Evolutionary conservation across 257 asterid genomes (phyloP).

Genomic region (Penstemon barbatus): DNA sequence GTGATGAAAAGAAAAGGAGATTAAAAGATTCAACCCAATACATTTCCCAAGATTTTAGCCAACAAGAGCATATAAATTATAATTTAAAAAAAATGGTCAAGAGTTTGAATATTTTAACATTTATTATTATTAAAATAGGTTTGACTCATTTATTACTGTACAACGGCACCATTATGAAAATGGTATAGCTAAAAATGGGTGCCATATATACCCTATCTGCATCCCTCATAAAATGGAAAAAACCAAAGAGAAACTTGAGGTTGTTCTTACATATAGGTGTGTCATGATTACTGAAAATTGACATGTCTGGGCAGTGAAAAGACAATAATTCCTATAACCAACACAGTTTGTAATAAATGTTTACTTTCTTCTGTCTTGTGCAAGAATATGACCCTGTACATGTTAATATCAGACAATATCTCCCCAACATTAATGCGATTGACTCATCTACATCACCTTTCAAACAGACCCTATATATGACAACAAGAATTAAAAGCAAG

Average conservation of each 20-base stretch:
- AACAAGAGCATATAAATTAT: no score
- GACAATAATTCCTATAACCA: conserved; percentile 53
- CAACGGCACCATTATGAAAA: conserved; percentile 17
- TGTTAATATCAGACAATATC: conserved; percentile 13
- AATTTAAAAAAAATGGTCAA: no score
- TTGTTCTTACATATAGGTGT: conserved; percentile 17
- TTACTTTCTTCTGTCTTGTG: conserved; percentile 28
- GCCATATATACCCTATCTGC: not conserved
- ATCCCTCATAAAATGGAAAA: conserved; percentile 34
- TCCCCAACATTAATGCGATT: conserved; percentile 33
- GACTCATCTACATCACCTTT: conserved; percentile 21
- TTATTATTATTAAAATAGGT: not conserved
- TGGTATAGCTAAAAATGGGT: conserved; percentile 31
- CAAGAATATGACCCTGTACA: conserved; percentile 28
- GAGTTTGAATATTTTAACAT: no score
- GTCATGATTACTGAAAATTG: conserved; percentile 39
- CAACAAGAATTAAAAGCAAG: not conserved
- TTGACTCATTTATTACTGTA: conserved; percentile 24
- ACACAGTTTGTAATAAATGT: conserved; percentile 30
- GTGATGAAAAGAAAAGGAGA: no score
- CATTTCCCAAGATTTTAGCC: conserved; percentile 1
- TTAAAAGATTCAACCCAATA: not conserved
- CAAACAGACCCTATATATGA: not conserved
- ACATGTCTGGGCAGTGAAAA: conserved; percentile 42
- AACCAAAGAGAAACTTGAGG: conserved; percentile 25